These are phyloP conservation scores for Coniochaeta prunicola DNA, from an alignment of 2,329 filamentous ascomycete genomes.

Conservation along the genomic window DNA sequence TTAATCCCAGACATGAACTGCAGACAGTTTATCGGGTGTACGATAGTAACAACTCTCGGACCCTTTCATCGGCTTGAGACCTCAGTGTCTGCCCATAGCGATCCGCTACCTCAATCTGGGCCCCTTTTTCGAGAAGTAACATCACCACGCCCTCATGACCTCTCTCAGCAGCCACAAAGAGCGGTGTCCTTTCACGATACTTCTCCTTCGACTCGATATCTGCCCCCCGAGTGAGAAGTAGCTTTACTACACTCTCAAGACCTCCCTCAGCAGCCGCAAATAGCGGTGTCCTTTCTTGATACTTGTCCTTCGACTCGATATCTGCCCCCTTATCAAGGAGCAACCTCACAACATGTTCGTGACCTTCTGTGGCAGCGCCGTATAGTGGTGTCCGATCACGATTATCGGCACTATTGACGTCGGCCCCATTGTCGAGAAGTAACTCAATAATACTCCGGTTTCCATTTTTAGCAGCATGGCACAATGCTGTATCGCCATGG, in stretches of 20 bases:
- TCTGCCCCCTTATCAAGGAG: neutral
- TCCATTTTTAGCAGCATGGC: neutral
- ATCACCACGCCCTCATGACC: neutral
- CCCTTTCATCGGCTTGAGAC: neutral
- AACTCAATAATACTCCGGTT: neutral
- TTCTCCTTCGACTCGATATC: too few species aligned
- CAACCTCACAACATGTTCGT: neutral
- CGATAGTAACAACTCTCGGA: neutral
- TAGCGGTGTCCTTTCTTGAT: neutral
- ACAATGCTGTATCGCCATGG: neutral
- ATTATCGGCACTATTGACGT: neutral
- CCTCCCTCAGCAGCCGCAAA: neutral
- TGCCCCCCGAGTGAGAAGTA: too few species aligned
- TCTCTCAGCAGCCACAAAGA: too few species aligned
- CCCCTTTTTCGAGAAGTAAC: neutral
- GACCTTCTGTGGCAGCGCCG: neutral
- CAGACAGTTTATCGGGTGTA: neutral
- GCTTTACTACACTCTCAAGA: too few species aligned
- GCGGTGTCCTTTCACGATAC: too few species aligned
- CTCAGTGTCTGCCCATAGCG: neutral
- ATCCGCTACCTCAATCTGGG: neutral
- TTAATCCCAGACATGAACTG: neutral
- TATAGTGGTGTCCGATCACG: neutral
- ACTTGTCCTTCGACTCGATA: neutral
- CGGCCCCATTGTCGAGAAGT: neutral